Conservation (phyloP, 805 yeast species). For the Zygosaccharomyces siamensis region DNA sequence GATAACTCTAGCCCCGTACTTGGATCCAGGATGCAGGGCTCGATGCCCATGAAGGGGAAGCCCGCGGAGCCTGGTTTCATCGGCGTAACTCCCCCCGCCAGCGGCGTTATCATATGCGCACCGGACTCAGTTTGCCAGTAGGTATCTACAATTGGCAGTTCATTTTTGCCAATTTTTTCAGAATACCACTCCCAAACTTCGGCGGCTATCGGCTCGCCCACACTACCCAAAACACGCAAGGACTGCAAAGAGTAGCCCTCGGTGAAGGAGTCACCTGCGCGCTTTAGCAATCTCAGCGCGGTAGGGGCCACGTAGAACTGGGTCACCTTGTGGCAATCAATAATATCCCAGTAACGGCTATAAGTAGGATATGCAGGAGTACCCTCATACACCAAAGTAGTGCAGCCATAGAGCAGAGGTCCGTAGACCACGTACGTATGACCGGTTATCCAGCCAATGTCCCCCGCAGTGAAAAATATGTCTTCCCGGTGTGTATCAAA, state of each 20-base stretch:
- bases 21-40: slow-evolving; percentile 69
- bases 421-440: slow-evolving; percentile 82
- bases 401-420: slow-evolving; percentile 69
- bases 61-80: slow-evolving; percentile 85
- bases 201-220: slow-evolving; percentile 82
- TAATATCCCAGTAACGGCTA: slow-evolving; percentile 76
- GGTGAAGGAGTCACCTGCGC: slow-evolving; percentile 64
- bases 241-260: slow-evolving; percentile 58
- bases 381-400: slow-evolving; percentile 79
- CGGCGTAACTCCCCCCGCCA: slow-evolving; percentile 72
- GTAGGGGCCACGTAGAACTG: slow-evolving; percentile 86
- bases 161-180: slow-evolving; percentile 62
- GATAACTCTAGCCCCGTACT: slow-evolving; percentile 62
- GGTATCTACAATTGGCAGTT: slow-evolving; percentile 73
- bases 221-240: slow-evolving; percentile 70
- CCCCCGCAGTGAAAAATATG: slow-evolving; percentile 79
- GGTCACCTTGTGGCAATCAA: slow-evolving; percentile 63
- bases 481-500: slow-evolving; percentile 76
- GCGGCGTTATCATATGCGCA: slow-evolving; percentile 70
- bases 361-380: slow-evolving; percentile 82
- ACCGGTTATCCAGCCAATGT: slow-evolving; percentile 89
- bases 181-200: slow-evolving; percentile 87
- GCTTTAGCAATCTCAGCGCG: slow-evolving; percentile 68
- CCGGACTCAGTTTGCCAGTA: slow-evolving; percentile 91
- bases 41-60: slow-evolving; percentile 78